Evolutionary conservation across 768 basidiomycete genomes (phyloP), one percentile per base, ranked within the genome.

Genomic region (Pisolithus sp.): DNA sequence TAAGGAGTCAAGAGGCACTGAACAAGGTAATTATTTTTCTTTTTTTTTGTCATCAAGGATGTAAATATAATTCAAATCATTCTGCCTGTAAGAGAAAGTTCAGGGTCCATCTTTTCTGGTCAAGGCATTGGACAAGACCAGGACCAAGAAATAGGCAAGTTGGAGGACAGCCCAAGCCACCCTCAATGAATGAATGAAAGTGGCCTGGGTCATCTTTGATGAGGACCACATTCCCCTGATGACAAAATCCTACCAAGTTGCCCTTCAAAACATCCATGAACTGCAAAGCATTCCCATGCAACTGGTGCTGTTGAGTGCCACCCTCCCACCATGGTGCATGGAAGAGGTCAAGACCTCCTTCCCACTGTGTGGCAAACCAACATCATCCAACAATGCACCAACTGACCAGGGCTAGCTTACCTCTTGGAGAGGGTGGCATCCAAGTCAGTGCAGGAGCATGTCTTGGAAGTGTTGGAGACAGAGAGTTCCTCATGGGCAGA

Each of bases 261-360:
- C 60, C 0, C 50, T 62, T 1, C 1, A 18, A 0, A 20, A 60
- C 38, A 44, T 61, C 39, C 55, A 39, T 3, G 36, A 52, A 3
- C 50, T 65, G 1, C 57, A 62, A 1, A 39, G 28, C 1, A 43
- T 61, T 1, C 17, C 54, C 0, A 39, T 49, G 12, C 65, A 65
- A 31, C 2, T 62, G 0, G 54, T 66, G 0, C 44, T 66, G 1
- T 40, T 65, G 3, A 51, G 57, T 1, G 67, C 54, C 2, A 64
- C 58, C 0, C 28, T 59, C 1, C 56, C 57, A 0, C 42, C 30
- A 2, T 17, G 7, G 0, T 51, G 52, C 1, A 17, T 53, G 4
- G 13, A 17, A 0, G 41, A 18, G 7, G 28, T 59, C 7, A 28
- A 45, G 2, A 3, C 48, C 1, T 2, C 15, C 1, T 68, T 63